phyloP scores from a whole-genome alignment of 495 filamentous ascomycete species.

The Xylaria intraflava region DNA sequence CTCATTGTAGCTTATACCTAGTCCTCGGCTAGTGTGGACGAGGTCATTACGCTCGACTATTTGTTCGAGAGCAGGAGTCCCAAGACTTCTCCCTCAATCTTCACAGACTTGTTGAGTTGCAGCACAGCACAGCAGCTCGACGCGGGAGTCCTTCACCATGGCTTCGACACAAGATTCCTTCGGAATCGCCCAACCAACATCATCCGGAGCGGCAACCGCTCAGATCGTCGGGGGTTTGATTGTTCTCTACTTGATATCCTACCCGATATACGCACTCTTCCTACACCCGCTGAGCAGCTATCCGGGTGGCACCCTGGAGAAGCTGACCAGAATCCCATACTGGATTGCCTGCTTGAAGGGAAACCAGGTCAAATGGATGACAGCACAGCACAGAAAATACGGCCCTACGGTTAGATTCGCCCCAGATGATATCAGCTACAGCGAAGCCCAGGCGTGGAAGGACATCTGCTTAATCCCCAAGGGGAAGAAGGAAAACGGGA shows the following conservation, averaged over 20 bases:
- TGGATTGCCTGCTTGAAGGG: slow-evolving; percentile 15
- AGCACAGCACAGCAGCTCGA: neutral
- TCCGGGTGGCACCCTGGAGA: slow-evolving; percentile 3
- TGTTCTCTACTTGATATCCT: neutral
- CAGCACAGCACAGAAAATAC: slow-evolving; percentile 33
- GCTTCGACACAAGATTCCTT: slow-evolving; percentile 2
- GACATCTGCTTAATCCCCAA: slow-evolving; percentile 40
- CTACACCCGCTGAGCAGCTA: slow-evolving; percentile 12
- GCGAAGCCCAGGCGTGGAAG: slow-evolving; percentile 36
- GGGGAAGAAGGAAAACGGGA: slow-evolving; percentile 13
- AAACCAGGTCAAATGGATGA: slow-evolving; percentile 11
- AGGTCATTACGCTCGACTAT: neutral
- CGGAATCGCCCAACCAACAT: neutral
- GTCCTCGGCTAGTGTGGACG: neutral
- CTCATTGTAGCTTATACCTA: neutral
- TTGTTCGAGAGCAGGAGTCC: neutral
- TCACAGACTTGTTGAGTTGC: neutral
- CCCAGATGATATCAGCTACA: slow-evolving; percentile 39
- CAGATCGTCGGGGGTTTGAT: neutral
- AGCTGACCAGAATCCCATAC: slow-evolving; percentile 11
- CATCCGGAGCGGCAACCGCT: neutral
- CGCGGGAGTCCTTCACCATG: neutral
- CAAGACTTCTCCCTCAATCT: neutral
- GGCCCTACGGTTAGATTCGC: slow-evolving; percentile 39
- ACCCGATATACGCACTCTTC: slow-evolving; percentile 9